Evolutionary conservation across 2,329 filamentous ascomycete species (phyloP).

Genomic region (Phyllosticta citribraziliensis): DNA sequence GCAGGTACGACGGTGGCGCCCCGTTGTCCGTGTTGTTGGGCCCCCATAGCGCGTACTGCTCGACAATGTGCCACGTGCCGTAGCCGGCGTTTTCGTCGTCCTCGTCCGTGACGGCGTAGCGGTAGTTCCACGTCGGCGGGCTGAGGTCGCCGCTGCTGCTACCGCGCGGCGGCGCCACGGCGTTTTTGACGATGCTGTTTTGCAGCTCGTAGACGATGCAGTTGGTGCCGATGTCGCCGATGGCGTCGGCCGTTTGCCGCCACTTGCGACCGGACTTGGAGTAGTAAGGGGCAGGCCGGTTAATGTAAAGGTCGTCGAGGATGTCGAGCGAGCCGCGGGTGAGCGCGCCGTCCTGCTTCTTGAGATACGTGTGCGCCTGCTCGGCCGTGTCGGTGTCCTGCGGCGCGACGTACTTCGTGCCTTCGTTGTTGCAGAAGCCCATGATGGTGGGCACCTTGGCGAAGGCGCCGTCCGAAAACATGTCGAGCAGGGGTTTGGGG

Average conservation of each 20-base stretch:
- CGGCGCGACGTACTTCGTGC: constrained; percentile 49
- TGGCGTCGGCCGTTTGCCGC: constrained; percentile 45
- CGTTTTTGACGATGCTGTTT: constrained; percentile 28
- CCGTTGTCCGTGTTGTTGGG: constrained; percentile 42
- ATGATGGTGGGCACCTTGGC: constrained; percentile 45
- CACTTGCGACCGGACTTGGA: constrained; percentile 45
- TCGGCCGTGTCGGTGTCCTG: constrained; percentile 35
- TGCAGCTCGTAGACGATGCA: constrained; percentile 52
- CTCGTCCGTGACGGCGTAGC: constrained; percentile 57
- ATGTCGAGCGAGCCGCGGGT: constrained; percentile 39
- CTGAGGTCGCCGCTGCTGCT: constrained; percentile 26
- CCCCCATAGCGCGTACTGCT: constrained; percentile 59
- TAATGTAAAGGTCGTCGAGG: constrained; percentile 48
- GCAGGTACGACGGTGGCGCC: constrained; percentile 46
- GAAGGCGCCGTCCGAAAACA: constrained; percentile 41
- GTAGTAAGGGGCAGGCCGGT: constrained; percentile 36
- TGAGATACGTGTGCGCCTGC: constrained; percentile 47
- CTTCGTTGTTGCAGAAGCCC: constrained; percentile 52
- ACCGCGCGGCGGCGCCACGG: constrained; percentile 40
- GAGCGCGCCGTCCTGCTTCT: constrained; percentile 48
- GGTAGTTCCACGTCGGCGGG: constrained; percentile 50
- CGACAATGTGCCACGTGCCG: constrained; percentile 58
- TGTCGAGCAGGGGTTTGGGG: constrained; percentile 38
- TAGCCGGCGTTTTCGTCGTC: constrained; percentile 41
- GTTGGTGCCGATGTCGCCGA: constrained; percentile 40